These are phyloP conservation scores for Pontederia crassipes DNA, from an alignment of 176 grass and related monocot genomes.

Conservation along the genomic window DNA sequence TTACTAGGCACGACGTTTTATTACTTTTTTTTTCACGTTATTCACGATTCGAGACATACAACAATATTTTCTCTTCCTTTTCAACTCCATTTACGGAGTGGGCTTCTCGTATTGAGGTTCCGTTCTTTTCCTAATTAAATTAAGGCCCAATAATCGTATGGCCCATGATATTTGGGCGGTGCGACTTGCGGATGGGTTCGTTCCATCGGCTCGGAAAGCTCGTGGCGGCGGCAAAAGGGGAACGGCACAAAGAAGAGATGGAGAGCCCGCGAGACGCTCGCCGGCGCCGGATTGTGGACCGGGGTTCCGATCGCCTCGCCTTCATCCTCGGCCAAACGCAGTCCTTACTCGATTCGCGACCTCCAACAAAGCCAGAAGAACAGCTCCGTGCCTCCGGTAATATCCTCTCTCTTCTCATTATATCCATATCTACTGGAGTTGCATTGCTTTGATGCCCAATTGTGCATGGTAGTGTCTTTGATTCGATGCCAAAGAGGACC, in stretches of 20 bases:
- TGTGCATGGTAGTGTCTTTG: background rate
- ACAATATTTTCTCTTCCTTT: no score
- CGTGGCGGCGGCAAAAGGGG: no score
- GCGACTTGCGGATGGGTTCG: no score
- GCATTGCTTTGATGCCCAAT: background rate
- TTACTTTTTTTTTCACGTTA: no score
- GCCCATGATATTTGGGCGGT: no score
- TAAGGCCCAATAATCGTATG: no score
- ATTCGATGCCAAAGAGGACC: background rate
- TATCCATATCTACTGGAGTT: background rate
- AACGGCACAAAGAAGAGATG: slow-evolving; percentile 11
- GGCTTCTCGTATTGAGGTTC: no score
- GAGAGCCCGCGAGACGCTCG: slow-evolving; percentile 38
- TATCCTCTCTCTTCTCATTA: background rate
- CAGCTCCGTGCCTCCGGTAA: background rate
- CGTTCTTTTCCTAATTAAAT: no score
- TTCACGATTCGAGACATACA: no score
- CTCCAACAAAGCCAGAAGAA: slow-evolving; percentile 6
- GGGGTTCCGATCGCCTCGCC: slow-evolving; percentile 66
- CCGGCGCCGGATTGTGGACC: slow-evolving; percentile 56
- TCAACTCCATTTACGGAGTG: no score
- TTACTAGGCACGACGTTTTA: no score
- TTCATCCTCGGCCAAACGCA: slow-evolving; percentile 50
- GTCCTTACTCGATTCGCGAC: slow-evolving; percentile 8
- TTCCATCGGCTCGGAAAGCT: no score